These are phyloP conservation scores for Mrakia blollopis DNA, from an alignment of 768 basidiomycete species.

Conservation along the genomic window DNA sequence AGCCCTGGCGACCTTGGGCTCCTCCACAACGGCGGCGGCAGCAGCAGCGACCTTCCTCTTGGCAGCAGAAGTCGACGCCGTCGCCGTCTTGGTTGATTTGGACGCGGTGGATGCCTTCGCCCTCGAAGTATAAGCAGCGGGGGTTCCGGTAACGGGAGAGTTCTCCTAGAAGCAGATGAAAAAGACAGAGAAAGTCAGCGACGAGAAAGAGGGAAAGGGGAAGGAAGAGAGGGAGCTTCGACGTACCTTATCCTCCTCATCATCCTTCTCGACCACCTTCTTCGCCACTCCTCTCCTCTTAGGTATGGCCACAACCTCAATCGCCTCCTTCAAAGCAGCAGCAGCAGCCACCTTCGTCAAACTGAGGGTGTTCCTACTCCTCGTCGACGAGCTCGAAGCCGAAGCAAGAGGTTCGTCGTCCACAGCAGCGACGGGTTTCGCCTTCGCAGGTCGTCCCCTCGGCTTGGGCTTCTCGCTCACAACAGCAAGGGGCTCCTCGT, in stretches of 20 bases:
- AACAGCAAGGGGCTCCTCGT: neutral
- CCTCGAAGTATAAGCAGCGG: neutral
- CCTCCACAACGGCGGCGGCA: neutral
- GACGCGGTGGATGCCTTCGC: neutral
- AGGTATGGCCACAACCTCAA: neutral
- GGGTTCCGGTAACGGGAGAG: neutral
- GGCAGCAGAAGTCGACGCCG: neutral
- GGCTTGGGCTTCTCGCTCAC: neutral
- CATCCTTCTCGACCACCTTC: neutral
- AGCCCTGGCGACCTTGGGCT: constrained; percentile 4
- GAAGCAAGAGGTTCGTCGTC: neutral
- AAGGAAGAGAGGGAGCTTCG: too few relatives aligned
- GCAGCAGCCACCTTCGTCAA: neutral
- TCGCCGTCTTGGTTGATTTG: neutral
- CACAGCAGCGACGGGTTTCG: neutral
- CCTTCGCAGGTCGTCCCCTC: neutral
- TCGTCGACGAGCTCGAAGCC: neutral
- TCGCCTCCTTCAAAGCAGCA: neutral
- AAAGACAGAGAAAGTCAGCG: neutral
- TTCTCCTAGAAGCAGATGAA: neutral
- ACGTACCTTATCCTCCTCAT: constrained; percentile 2
- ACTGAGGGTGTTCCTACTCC: neutral
- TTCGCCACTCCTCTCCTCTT: neutral
- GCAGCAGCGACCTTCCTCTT: constrained; percentile 6
- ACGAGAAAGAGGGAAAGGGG: neutral